phyloP scores from a whole-genome alignment of 2,329 filamentous ascomycete genomes.

The Paramyrothecium roridum region DNA sequence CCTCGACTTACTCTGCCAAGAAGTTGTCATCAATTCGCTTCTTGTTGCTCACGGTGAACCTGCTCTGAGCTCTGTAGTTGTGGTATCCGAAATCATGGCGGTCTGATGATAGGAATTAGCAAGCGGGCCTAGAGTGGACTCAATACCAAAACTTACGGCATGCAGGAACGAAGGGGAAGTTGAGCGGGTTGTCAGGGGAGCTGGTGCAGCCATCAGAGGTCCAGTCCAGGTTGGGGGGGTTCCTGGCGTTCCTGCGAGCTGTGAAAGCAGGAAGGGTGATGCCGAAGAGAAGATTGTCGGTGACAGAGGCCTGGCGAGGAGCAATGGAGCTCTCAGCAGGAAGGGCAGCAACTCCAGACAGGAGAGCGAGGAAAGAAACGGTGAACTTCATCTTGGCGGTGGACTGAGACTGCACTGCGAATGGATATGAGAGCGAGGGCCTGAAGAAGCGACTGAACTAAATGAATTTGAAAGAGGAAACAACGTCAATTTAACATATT shows the following conservation, averaged over 20 bases:
- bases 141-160: background rate
- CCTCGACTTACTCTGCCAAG: constrained; percentile 26
- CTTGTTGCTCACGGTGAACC: constrained; percentile 36
- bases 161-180: constrained; percentile 26
- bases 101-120: constrained; percentile 11
- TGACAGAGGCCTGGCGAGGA: constrained; percentile 17
- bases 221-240: constrained; percentile 31
- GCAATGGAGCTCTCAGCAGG: constrained; percentile 1
- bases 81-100: constrained; percentile 50
- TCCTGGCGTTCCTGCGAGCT: constrained; percentile 23
- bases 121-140: background rate
- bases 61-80: constrained; percentile 42
- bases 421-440: background rate
- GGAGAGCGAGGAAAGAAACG: constrained; percentile 9
- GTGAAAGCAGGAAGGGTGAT: constrained; percentile 34
- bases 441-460: background rate
- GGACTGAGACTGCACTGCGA: background rate
- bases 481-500: background rate
- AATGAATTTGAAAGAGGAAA: background rate
- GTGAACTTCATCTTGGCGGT: constrained; percentile 18
- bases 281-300: constrained; percentile 39
- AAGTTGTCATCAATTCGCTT: constrained; percentile 41
- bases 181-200: constrained; percentile 31
- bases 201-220: constrained; percentile 29
- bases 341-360: constrained; percentile 5